These are phyloP conservation scores for Cladosporium austrohemisphaericum DNA, from an alignment of 2,329 filamentous ascomycete genomes.

Conservation along the genomic window DNA sequence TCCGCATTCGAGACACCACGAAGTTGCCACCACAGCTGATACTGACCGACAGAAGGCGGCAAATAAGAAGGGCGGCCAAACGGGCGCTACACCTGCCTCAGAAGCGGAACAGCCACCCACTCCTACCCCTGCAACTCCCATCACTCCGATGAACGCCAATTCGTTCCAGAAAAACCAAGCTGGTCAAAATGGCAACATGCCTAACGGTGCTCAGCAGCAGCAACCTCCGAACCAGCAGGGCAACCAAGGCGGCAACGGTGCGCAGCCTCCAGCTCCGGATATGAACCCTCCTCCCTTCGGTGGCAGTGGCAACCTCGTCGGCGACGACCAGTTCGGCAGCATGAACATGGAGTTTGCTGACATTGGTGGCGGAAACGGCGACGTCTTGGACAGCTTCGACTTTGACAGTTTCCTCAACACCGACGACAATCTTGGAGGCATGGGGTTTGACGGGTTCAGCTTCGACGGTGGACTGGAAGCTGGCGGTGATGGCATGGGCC, in stretches of 20 bases:
- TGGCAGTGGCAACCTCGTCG: conserved; percentile 38
- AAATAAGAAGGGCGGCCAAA: conserved; percentile 24
- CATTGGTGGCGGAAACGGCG: conserved; percentile 47
- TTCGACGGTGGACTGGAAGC: conserved; percentile 12
- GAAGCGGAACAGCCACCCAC: conserved; percentile 45
- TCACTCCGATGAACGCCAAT: conserved; percentile 43
- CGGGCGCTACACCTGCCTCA: conserved; percentile 40
- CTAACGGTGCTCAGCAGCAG: conserved; percentile 23
- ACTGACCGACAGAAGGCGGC: conserved; percentile 31
- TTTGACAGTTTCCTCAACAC: conserved; percentile 63
- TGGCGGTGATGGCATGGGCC: conserved; percentile 14
- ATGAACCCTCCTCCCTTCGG: conserved; percentile 31
- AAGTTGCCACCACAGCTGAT: conserved; percentile 5
- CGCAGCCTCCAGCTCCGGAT: conserved; percentile 24
- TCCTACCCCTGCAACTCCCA: conserved; percentile 47
- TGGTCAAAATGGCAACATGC: conserved; percentile 29
- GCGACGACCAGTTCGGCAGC: conserved; percentile 34
- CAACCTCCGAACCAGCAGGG: conserved; percentile 32
- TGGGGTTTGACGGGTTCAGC: conserved; percentile 28
- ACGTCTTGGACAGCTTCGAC: conserved; percentile 66
- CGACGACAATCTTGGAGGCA: conserved; percentile 41
- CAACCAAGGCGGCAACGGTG: conserved; percentile 20
- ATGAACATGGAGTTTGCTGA: conserved; percentile 39
- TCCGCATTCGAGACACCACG: conserved; percentile 16
- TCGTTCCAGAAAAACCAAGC: conserved; percentile 36